Evolutionary conservation across 2,329 filamentous ascomycete genomes (phyloP).

Genomic region (Penicillium sp.): DNA sequence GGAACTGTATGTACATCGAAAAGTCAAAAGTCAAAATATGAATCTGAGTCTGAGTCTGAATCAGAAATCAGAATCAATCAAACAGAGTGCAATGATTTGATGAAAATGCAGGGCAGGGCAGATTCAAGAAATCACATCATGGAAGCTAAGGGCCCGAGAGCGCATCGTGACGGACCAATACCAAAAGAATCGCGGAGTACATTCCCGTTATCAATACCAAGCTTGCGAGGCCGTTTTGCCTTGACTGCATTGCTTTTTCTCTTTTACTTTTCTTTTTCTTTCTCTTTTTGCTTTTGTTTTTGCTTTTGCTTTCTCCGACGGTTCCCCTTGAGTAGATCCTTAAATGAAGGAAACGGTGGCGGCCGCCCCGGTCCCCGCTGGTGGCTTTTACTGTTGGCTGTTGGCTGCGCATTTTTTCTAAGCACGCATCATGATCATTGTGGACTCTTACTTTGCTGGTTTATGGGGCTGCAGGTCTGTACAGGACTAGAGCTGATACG

Average conservation of each 20-base stretch:
- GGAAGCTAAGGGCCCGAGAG: neutral
- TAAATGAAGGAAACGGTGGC: neutral
- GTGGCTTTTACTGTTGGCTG: neutral
- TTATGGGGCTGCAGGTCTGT: neutral
- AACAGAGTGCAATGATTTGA: neutral
- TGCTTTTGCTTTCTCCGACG: neutral
- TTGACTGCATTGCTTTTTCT: neutral
- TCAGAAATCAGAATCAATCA: neutral
- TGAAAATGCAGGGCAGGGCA: no score
- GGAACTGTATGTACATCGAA: slow-evolving; percentile 1
- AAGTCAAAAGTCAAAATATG: neutral
- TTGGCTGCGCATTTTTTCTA: neutral
- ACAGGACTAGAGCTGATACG: neutral
- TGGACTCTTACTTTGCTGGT: neutral
- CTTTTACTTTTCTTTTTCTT: neutral
- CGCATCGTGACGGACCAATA: neutral
- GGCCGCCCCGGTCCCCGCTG: neutral
- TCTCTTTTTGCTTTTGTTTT: neutral
- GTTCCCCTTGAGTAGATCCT: neutral
- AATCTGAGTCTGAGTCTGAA: neutral
- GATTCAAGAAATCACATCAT: neutral
- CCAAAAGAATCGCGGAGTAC: slow-evolving; percentile 1
- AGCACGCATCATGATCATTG: neutral
- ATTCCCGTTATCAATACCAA: neutral
- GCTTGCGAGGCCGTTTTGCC: neutral